These are phyloP conservation scores for Bidens hawaiensis DNA, from an alignment of 140 eudicot species.

Conservation along the genomic window DNA sequence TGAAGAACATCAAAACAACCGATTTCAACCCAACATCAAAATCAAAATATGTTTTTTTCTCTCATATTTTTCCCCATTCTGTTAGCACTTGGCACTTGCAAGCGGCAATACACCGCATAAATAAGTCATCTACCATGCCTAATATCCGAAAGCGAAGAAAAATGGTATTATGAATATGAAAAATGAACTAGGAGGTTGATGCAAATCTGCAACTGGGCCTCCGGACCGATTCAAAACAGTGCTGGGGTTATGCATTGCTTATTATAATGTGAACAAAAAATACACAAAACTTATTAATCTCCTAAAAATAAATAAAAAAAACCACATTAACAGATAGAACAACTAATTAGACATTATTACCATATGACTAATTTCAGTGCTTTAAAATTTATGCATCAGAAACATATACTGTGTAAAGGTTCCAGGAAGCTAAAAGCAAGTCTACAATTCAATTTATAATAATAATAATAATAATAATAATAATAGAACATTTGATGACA, in stretches of 20 bases:
- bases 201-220: background rate
- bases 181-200: conserved; percentile 5
- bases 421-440: background rate
- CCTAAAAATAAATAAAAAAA: background rate
- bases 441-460: background rate
- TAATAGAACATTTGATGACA: too few relatives aligned
- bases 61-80: background rate
- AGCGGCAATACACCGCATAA: background rate
- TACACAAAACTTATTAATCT: background rate
- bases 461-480: conserved; percentile 10
- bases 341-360: background rate
- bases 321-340: conserved; percentile 8
- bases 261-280: background rate
- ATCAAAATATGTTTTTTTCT: background rate
- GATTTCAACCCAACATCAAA: too few relatives aligned
- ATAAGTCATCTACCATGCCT: conserved; percentile 2
- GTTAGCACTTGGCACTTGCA: background rate
- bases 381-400: background rate
- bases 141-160: conserved; percentile 3
- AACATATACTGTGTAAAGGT: conserved; percentile 5
- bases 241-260: background rate
- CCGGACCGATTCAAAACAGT: background rate
- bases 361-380: background rate
- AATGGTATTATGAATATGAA: background rate
- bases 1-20: too few relatives aligned